phyloP scores from a whole-genome alignment of 1,139 yeast species.

The Taphrina confusa region DNA sequence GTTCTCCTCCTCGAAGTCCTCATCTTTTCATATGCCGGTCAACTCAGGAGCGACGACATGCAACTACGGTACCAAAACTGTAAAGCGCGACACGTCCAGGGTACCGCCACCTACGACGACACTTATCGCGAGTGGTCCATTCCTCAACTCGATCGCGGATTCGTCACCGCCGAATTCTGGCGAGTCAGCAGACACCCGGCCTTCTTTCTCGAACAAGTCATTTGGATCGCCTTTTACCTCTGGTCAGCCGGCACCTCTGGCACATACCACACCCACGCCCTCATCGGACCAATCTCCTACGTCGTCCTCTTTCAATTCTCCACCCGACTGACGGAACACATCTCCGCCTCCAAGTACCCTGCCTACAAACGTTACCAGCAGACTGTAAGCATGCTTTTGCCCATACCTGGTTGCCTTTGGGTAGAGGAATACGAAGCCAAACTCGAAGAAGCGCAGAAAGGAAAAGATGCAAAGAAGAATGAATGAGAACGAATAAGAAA shows the following conservation, averaged over 20 bases:
- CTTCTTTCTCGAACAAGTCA: conserved; percentile 40
- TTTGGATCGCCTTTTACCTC: conserved; percentile 40
- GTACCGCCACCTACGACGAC: conserved; percentile 14
- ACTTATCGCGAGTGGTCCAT: conserved; percentile 35
- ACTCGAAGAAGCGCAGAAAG: background rate
- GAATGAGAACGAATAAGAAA: background rate
- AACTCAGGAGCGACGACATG: conserved; percentile 38
- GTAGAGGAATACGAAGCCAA: conserved; percentile 16
- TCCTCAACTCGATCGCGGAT: conserved; percentile 39
- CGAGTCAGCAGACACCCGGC: conserved; percentile 41
- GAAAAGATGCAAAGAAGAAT: too few species aligned
- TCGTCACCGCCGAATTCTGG: conserved; percentile 40
- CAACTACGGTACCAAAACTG: conserved; percentile 40
- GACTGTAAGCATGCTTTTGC: conserved; percentile 39
- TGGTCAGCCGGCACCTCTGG: conserved; percentile 38
- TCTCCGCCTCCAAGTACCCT: conserved; percentile 39
- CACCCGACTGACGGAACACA: conserved; percentile 40
- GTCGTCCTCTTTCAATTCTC: conserved; percentile 39
- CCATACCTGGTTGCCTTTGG: conserved; percentile 37
- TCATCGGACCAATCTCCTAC: conserved; percentile 38
- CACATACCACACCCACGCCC: conserved; percentile 38
- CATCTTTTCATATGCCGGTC: conserved; percentile 35
- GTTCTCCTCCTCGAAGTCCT: conserved; percentile 29
- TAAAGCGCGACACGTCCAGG: conserved; percentile 26
- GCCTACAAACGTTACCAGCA: conserved; percentile 37